Conservation (phyloP, 2,329 filamentous ascomycete genomes). For the Cyphellophora europaea region DNA sequence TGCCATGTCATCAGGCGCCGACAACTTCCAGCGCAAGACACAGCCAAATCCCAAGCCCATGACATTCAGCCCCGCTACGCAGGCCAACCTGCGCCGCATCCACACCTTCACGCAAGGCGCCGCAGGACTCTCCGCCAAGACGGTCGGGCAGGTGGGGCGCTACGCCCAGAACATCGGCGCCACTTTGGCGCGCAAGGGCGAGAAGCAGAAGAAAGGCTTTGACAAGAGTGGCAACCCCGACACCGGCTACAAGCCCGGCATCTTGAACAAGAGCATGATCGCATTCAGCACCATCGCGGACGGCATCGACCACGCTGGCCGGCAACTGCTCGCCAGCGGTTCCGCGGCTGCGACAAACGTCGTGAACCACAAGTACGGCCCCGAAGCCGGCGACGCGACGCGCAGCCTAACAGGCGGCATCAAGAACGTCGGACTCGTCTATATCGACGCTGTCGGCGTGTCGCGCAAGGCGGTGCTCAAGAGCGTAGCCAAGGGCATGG, state of each 20-base stretch:
- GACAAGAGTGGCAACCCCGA: conserved; percentile 61
- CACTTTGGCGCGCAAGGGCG: conserved; percentile 55
- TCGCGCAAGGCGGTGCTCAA: conserved; percentile 84
- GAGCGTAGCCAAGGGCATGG: conserved; percentile 92
- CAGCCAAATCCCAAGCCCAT: conserved; percentile 71
- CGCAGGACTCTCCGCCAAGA: conserved; percentile 72
- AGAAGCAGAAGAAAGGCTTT: conserved; percentile 48
- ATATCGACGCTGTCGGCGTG: conserved; percentile 92
- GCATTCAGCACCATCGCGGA: conserved; percentile 92
- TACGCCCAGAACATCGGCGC: conserved; percentile 88
- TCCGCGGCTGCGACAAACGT: conserved; percentile 74
- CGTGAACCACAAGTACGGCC: conserved; percentile 80
- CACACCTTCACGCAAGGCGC: conserved; percentile 76
- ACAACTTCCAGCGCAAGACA: conserved; percentile 69
- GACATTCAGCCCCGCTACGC: conserved; percentile 78
- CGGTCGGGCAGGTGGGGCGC: conserved; percentile 72
- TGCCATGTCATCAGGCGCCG: conserved; percentile 66
- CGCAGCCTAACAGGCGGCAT: conserved; percentile 71
- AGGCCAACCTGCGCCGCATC: conserved; percentile 76
- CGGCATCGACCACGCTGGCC: conserved; percentile 80
- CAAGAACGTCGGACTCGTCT: conserved; percentile 94
- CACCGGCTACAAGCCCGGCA: conserved; percentile 69
- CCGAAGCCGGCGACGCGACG: conserved; percentile 72
- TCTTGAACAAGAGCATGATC: conserved; percentile 93
- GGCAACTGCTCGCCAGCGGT: conserved; percentile 63